Conservation (phyloP, 139 green algal genomes). For the Tetradesmus lagerheimii region DNA sequence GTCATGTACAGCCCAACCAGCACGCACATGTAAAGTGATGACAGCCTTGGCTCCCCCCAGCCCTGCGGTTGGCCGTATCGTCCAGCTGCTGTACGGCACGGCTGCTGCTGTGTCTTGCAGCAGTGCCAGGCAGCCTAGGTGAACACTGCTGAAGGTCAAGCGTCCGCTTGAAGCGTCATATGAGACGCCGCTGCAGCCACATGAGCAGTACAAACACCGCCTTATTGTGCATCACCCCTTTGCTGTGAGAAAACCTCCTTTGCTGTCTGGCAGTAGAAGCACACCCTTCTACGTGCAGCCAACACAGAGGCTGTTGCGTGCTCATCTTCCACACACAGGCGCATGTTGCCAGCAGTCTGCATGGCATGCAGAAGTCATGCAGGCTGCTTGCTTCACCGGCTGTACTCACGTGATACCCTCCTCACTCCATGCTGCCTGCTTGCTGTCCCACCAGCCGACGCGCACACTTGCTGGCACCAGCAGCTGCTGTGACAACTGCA, state of each 20-base stretch:
- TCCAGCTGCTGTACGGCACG: constrained; percentile 76
- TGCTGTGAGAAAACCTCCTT: background rate
- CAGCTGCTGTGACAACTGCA: constrained; percentile 54
- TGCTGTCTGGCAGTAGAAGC: too few relatives aligned
- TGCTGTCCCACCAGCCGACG: constrained; percentile 75
- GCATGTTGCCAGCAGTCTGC: too few relatives aligned
- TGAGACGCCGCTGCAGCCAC: constrained; percentile 45
- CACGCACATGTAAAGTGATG: constrained; percentile 52
- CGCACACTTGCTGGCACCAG: constrained; percentile 45
- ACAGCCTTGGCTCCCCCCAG: constrained; percentile 54
- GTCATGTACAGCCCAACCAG: background rate
- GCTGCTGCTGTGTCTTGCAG: constrained; percentile 62
- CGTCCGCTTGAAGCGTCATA: constrained; percentile 53
- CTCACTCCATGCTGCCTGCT: constrained; percentile 61
- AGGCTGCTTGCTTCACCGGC: background rate
- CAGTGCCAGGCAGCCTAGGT: constrained; percentile 74
- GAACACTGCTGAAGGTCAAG: constrained; percentile 73
- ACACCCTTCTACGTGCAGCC: background rate
- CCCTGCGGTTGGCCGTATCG: constrained; percentile 69
- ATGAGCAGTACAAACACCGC: background rate
- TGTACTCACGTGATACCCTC: constrained; percentile 62
- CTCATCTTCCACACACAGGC: background rate
- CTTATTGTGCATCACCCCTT: background rate
- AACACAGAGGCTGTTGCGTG: background rate
- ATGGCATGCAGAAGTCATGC: background rate